Evolutionary conservation across 2,329 filamentous ascomycete species (phyloP).

Genomic region (Alternaria longipes): DNA sequence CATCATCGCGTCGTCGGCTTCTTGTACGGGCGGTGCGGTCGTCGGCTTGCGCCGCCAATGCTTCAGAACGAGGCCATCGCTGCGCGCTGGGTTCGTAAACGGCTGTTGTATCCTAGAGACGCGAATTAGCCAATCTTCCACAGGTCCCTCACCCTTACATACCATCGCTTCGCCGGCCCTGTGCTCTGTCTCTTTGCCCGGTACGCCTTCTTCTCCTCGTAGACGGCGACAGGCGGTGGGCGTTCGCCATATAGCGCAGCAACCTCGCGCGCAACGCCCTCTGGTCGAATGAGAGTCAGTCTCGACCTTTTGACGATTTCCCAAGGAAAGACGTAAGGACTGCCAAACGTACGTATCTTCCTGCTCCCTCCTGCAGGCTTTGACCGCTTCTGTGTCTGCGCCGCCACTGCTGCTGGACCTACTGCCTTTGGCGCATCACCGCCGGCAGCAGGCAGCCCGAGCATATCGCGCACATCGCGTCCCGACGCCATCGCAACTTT

Average conservation of each 20-base stretch:
- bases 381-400: constrained; percentile 74
- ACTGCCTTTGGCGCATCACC: constrained; percentile 53
- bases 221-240: constrained; percentile 52
- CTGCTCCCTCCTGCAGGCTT: constrained; percentile 67
- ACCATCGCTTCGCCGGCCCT: constrained; percentile 53
- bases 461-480: constrained; percentile 83
- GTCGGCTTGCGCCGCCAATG: constrained; percentile 79
- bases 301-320: constrained; percentile 31
- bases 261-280: constrained; percentile 54
- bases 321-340: constrained; percentile 25
- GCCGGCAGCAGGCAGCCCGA: constrained; percentile 73
- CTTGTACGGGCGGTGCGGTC: constrained; percentile 39
- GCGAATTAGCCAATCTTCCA: constrained; percentile 20
- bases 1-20: constrained; percentile 44
- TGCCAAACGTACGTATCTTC: constrained; percentile 58
- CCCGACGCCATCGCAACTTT: constrained; percentile 48
- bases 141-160: constrained; percentile 1
- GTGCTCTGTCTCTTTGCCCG: constrained; percentile 51
- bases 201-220: constrained; percentile 53
- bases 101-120: constrained; percentile 51
- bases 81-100: constrained; percentile 81
- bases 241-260: constrained; percentile 53
- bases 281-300: constrained; percentile 38
- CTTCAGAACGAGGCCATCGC: constrained; percentile 73
- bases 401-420: constrained; percentile 19